Base-by-base conservation (phyloP, 2,329 filamentous ascomycete genomes). In the Fusarium sp. region DNA sequence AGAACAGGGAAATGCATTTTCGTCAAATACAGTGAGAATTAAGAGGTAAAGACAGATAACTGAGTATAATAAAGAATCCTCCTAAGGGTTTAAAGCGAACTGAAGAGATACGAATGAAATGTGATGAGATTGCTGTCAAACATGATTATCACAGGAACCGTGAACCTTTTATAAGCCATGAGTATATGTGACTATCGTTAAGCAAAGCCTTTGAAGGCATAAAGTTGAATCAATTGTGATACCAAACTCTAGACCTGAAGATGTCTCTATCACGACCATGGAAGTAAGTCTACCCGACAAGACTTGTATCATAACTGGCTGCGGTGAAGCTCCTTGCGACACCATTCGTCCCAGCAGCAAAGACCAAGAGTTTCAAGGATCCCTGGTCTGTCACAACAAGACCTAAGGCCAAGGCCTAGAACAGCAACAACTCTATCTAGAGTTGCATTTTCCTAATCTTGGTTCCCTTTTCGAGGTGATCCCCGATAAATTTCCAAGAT, bases 1-100 rank as follows among this genome's bases (percentile, higher is more conserved):
- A 75, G 31, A 31, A 57, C 19, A 11, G 63, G 21, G 40, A 65
- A 54, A 49, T 75, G 66, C 73, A 75, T 75, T 34, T 45, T 69
- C 17, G n/a, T 43, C 34, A 21, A 24, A 40, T 17, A 42, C 22
- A 31, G 28, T 31, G 28, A 31, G 28, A 10, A 31, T 31, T 31
- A 6, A 31, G 3, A 6, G 19, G 6, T 38, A 15, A 13, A 13
- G 28, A 51, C 21, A 34, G 17, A 34, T 22, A 39, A 28, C 10
- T 10, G 21, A 52, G n/a, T 45, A 50, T 17, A 40, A 36, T 26
- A 33, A 33, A 42, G 28, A 15, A 33, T 65, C 61, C 61, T 53
- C 62, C 54, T 50, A 55, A 31, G 61, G 49, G 50, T 26, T 46
- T 45, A 26, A 43, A 49, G 50, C 8, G 17, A 47, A 67, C 9